phyloP scores from a whole-genome alignment of 225 moss, liverwort and hornwort species.

The Asterella californica region DNA sequence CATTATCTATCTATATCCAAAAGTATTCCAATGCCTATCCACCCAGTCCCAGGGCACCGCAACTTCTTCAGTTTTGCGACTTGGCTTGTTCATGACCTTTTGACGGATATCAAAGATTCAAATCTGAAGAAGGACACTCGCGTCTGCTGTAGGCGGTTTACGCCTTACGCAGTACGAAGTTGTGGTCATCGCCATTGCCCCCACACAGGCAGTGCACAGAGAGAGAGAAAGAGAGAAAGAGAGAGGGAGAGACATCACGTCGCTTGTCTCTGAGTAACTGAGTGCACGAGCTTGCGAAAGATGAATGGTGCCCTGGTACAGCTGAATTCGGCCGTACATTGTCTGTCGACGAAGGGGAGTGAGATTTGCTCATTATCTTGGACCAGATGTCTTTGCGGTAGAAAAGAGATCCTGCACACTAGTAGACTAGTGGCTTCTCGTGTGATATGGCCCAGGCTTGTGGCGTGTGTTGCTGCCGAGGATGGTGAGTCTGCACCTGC shows the following conservation, averaged over 20 bases:
- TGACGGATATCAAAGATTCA: too few relatives aligned
- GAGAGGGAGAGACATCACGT: too few relatives aligned
- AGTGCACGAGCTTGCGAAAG: neutral
- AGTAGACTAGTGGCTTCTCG: neutral
- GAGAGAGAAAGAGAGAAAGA: neutral
- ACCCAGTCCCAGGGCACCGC: too few relatives aligned
- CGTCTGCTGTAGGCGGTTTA: too few relatives aligned
- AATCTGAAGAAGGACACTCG: too few relatives aligned
- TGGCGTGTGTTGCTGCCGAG: neutral
- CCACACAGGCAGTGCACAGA: neutral
- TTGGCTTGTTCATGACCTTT: too few relatives aligned
- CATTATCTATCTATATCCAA: too few relatives aligned
- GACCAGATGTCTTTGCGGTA: neutral
- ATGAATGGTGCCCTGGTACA: neutral
- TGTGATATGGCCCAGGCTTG: constrained; percentile 3
- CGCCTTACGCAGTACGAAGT: too few relatives aligned
- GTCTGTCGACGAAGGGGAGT: neutral
- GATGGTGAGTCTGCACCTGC: constrained; percentile 4
- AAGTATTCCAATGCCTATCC: too few relatives aligned
- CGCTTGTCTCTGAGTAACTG: neutral
- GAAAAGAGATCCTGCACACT: too few relatives aligned
- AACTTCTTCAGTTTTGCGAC: too few relatives aligned
- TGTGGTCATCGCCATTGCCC: too few relatives aligned
- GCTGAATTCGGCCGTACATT: neutral
- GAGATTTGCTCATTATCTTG: neutral